Evolutionary conservation across 2,329 filamentous ascomycete species (phyloP).

Genomic region (Penicillium brasilianum): DNA sequence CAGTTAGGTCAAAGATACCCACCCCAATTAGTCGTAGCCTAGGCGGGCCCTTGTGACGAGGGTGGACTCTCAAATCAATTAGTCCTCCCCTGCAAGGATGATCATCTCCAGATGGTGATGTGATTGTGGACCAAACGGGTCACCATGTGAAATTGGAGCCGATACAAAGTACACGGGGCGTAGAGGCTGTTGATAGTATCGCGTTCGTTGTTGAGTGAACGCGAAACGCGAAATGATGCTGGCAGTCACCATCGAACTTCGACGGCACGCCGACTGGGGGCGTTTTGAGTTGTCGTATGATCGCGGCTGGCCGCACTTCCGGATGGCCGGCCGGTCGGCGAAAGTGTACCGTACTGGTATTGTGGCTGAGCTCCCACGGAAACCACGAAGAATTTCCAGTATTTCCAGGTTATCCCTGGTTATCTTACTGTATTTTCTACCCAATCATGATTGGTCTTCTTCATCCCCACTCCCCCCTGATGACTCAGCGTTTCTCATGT

Average conservation of each 20-base stretch:
- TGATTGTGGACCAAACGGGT: slow-evolving; percentile 15
- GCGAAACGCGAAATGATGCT: slow-evolving; percentile 4
- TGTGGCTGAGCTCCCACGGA: neutral
- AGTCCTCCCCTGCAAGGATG: slow-evolving; percentile 15
- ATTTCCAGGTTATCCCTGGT: neutral
- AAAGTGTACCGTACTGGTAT: slow-evolving; percentile 8
- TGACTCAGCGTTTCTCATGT: slow-evolving; percentile 23
- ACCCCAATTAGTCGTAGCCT: slow-evolving; percentile 14
- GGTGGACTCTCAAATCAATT: slow-evolving; percentile 23
- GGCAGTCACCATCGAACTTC: slow-evolving; percentile 9
- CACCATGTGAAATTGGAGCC: slow-evolving; percentile 1
- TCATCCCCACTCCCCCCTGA: neutral
- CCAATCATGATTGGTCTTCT: slow-evolving; percentile 2
- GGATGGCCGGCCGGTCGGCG: slow-evolving; percentile 17
- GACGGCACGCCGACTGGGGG: slow-evolving; percentile 7
- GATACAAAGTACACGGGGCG: neutral
- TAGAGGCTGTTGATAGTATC: neutral
- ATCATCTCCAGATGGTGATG: slow-evolving; percentile 16
- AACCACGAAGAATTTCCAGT: no score
- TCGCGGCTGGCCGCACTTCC: slow-evolving; percentile 39
- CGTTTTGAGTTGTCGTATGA: slow-evolving; percentile 37
- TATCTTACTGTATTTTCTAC: slow-evolving; percentile 1
- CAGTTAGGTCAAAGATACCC: slow-evolving; percentile 17
- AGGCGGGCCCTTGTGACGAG: slow-evolving; percentile 12
- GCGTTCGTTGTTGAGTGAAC: neutral